These are phyloP conservation scores for Ramichloridium luteum DNA, from an alignment of 2,329 filamentous ascomycete species.

Conservation along the genomic window DNA sequence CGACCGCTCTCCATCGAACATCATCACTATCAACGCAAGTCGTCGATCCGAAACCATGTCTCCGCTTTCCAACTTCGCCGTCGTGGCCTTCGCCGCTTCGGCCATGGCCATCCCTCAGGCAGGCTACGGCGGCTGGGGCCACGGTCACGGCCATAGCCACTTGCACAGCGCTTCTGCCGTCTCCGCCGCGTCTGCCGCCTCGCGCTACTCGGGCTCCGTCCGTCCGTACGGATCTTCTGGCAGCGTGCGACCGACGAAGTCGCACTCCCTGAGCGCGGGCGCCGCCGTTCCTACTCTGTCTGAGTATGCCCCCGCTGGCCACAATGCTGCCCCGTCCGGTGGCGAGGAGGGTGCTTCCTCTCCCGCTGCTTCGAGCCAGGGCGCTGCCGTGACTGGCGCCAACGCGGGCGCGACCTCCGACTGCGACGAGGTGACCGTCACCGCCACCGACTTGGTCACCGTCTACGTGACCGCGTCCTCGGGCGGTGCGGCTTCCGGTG, in stretches of 20 bases:
- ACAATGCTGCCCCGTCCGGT: not conserved
- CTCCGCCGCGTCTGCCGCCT: too few relatives aligned
- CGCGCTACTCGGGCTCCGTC: too few relatives aligned
- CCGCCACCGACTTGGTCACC: slow-evolving; percentile 31
- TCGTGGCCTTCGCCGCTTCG: slow-evolving; percentile 32
- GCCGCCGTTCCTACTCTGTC: too few relatives aligned
- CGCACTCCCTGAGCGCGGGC: too few relatives aligned
- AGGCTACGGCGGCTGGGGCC: not conserved
- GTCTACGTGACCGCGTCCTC: slow-evolving; percentile 21
- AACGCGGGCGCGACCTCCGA: slow-evolving; percentile 3
- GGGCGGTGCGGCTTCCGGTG: slow-evolving; percentile 5
- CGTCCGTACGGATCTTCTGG: too few relatives aligned
- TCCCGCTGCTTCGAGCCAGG: not conserved
- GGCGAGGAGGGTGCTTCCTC: not conserved
- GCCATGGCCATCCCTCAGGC: slow-evolving; percentile 25
- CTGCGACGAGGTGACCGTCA: slow-evolving; percentile 29
- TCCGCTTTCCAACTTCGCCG: slow-evolving; percentile 27
- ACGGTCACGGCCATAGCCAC: not conserved
- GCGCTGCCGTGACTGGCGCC: not conserved
- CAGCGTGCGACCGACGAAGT: too few relatives aligned
- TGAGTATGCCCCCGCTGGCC: not conserved
- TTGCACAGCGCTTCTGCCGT: too few relatives aligned
- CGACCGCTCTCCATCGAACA: too few relatives aligned
- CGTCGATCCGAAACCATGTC: too few relatives aligned
- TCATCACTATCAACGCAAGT: too few relatives aligned